These are phyloP conservation scores for Bruguiera gymnorhiza DNA, from an alignment of 345 rosid species.

Conservation along the genomic window DNA sequence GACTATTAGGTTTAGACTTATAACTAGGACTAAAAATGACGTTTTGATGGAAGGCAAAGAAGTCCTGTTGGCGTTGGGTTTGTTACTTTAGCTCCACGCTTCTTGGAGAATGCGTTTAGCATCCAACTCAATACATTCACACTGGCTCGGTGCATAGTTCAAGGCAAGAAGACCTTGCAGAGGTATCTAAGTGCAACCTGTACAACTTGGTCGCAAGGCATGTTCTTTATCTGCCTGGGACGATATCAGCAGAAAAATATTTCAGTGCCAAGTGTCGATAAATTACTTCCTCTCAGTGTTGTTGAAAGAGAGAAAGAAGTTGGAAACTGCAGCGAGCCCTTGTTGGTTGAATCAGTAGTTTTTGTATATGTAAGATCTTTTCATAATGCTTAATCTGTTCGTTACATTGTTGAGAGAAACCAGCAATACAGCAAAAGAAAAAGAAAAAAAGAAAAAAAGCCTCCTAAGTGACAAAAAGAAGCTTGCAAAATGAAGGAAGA, in stretches of 20 bases:
- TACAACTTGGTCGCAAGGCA: conserved; percentile 23
- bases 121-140: conserved; percentile 37
- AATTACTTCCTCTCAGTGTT: too few species aligned
- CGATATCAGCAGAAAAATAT: background rate
- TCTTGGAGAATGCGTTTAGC: conserved; percentile 30
- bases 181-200: conserved; percentile 36
- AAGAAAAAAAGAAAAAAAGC: too few species aligned
- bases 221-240: conserved; percentile 32
- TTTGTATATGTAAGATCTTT: too few species aligned
- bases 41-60: conserved; percentile 9
- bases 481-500: background rate
- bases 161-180: conserved; percentile 27
- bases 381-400: too few species aligned
- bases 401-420: too few species aligned
- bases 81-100: conserved; percentile 9
- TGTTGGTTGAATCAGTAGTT: too few species aligned
- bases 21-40: too few species aligned
- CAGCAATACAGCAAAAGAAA: too few species aligned
- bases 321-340: too few species aligned
- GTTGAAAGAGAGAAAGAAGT: background rate
- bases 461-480: background rate
- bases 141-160: conserved; percentile 30
- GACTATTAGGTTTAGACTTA: too few species aligned
- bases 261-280: background rate
- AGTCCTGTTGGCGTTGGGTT: background rate